Conservation (phyloP, 805 yeast genomes). For the Clavispora vitiphila region DNA sequence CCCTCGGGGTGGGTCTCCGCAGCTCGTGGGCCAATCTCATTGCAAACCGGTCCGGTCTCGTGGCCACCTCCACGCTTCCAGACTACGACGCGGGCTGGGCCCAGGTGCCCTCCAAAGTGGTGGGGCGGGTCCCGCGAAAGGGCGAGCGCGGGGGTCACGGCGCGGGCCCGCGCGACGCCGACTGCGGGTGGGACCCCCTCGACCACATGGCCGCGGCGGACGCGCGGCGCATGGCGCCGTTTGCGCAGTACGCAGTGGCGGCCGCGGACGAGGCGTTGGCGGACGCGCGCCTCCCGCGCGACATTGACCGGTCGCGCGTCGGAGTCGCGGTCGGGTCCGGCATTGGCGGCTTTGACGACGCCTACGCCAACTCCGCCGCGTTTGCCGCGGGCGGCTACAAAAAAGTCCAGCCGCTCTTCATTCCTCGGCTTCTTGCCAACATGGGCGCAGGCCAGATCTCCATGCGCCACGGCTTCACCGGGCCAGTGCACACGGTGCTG, state of each 20-base stretch:
- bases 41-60: slow-evolving; percentile 51
- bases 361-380: slow-evolving; percentile 56
- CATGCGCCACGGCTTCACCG: slow-evolving; percentile 68
- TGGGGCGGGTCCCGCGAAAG: slow-evolving; percentile 63
- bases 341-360: slow-evolving; percentile 79
- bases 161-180: too few relatives aligned
- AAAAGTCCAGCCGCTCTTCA: slow-evolving; percentile 77
- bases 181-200: slow-evolving; percentile 41
- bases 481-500: slow-evolving; percentile 83
- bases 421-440: slow-evolving; percentile 77
- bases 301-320: slow-evolving; percentile 35
- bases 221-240: slow-evolving; percentile 59
- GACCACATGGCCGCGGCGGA: slow-evolving; percentile 47
- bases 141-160: neutral
- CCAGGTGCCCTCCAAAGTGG: slow-evolving; percentile 64
- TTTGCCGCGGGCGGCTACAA: slow-evolving; percentile 48
- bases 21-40: slow-evolving; percentile 52
- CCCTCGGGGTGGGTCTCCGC: slow-evolving; percentile 69
- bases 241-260: slow-evolving; percentile 72
- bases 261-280: slow-evolving; percentile 74
- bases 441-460: slow-evolving; percentile 95
- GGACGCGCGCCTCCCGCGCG: slow-evolving; percentile 52
- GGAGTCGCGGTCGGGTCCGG: slow-evolving; percentile 94
- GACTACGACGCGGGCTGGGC: slow-evolving; percentile 43
- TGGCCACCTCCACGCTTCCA: slow-evolving; percentile 44